Conservation (phyloP, 169 alveolate genomes). For the Condylostoma magnum region DNA sequence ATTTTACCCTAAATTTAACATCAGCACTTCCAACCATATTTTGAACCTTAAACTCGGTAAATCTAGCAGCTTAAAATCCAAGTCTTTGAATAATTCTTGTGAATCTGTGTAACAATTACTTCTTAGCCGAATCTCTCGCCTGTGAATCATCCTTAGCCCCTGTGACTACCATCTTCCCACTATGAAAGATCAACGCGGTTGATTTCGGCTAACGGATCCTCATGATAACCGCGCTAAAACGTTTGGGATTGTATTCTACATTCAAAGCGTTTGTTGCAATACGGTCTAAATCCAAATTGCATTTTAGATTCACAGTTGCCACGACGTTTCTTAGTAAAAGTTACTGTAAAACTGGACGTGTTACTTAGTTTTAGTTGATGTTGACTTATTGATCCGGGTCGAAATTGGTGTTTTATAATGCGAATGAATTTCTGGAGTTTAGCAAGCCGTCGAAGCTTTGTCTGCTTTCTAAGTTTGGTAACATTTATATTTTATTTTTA, state of each 20-base stretch:
- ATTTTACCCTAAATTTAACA: constrained; percentile 94
- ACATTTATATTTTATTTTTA: too few relatives aligned
- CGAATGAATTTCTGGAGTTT: too few relatives aligned
- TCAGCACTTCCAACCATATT: constrained; percentile 98
- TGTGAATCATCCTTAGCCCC: constrained; percentile 95
- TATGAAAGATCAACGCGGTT: constrained; percentile 93
- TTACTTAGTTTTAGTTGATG: too few relatives aligned
- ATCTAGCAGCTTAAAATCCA: constrained; percentile 85
- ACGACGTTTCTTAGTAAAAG: constrained; percentile 96
- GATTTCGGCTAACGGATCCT: constrained; percentile 96
- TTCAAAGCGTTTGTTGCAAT: constrained; percentile 93
- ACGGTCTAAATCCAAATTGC: constrained; percentile 88
- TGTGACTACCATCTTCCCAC: constrained; percentile 96
- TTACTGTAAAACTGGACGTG: too few relatives aligned
- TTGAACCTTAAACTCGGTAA: constrained; percentile 94
- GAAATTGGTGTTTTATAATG: too few relatives aligned
- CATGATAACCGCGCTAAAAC: constrained; percentile 96
- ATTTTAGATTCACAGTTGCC: constrained; percentile 91
- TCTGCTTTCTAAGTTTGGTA: too few relatives aligned
- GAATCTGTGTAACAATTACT: too few relatives aligned
- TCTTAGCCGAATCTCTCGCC: constrained; percentile 91
- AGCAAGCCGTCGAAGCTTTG: too few relatives aligned
- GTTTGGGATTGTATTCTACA: constrained; percentile 96
- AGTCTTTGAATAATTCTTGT: constrained; percentile 91
- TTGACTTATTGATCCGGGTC: too few relatives aligned